Percentiles rank a stretch among this genome's conserved stretches.
phyloP scores from a whole-genome alignment of 305 asterid genomes.

The Fraxinus dipetala region DNA sequence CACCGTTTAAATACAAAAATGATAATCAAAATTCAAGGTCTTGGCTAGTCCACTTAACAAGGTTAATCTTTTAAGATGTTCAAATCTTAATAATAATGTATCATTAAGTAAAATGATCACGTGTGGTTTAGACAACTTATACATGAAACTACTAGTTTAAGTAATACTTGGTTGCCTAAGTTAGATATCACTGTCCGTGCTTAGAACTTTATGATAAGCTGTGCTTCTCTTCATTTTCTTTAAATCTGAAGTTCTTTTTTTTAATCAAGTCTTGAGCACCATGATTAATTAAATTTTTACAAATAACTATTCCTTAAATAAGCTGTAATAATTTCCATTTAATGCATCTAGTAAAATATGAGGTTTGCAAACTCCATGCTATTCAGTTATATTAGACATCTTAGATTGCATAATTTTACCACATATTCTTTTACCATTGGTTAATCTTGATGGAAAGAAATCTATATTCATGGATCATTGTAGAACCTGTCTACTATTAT shows the following conservation, averaged over 20 bases:
- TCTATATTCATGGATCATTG: not conserved
- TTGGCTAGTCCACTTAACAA: not conserved
- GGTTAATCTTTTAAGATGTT: not conserved
- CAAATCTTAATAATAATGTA: not conserved
- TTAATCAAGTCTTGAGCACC: not conserved
- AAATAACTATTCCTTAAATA: not conserved
- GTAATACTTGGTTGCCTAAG: not conserved
- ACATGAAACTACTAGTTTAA: not conserved
- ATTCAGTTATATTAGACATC: not conserved
- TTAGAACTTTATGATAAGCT: not conserved
- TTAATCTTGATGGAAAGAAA: not conserved
- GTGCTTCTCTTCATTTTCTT: not conserved
- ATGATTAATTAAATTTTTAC: not conserved
- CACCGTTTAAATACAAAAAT: not conserved
- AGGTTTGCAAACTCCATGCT: not conserved
- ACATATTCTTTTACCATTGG: not conserved
- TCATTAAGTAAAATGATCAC: not conserved
- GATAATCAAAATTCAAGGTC: not conserved
- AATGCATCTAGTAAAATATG: not conserved
- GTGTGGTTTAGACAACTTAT: not conserved
- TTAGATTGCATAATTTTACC: not conserved
- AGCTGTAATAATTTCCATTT: not conserved
- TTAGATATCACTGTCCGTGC: not conserved
- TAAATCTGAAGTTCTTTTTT: not conserved
- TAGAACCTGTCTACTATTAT: not conserved